Evolutionary conservation across 805 yeast genomes (phyloP).

Genomic region (Yarrowia hollandica): DNA sequence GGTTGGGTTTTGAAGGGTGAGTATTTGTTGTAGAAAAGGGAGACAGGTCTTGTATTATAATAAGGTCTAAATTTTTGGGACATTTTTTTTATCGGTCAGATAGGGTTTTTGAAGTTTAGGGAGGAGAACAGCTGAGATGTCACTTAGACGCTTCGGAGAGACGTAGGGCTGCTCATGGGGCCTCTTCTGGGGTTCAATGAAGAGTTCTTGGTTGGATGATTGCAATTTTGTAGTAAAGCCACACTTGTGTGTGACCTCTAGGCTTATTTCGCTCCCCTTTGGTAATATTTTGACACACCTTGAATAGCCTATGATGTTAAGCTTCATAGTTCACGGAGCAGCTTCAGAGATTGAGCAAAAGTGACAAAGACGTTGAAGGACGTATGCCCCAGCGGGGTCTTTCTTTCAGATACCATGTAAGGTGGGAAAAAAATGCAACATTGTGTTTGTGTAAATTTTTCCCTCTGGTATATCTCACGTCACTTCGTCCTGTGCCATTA

Average conservation of each 20-base stretch:
- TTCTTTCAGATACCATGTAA: not conserved
- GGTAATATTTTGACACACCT: not conserved
- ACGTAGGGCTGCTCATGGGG: not conserved
- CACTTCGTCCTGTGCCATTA: too few species aligned
- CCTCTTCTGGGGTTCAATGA: not conserved
- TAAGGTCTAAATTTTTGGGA: slow-evolving; percentile 28
- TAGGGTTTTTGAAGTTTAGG: slow-evolving; percentile 9
- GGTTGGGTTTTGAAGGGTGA: slow-evolving; percentile 15
- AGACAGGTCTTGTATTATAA: slow-evolving; percentile 5
- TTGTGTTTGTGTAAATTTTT: too few species aligned
- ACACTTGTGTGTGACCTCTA: too few species aligned
- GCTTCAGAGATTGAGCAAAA: slow-evolving; percentile 16
- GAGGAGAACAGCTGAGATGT: not conserved
- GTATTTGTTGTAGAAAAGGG: slow-evolving; percentile 1
- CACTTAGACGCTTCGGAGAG: not conserved
- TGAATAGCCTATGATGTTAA: slow-evolving; percentile 8
- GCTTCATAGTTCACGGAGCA: slow-evolving; percentile 23
- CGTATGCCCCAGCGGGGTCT: not conserved
- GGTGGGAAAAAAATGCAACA: not conserved
- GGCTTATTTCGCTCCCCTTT: not conserved
- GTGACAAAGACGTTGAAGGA: slow-evolving; percentile 7
- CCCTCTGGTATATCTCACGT: too few species aligned
- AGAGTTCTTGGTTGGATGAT: not conserved
- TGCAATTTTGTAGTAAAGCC: not conserved
- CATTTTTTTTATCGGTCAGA: slow-evolving; percentile 26